Evolutionary conservation across 805 yeast genomes (phyloP).

Genomic region (Ogataea degrootiae): DNA sequence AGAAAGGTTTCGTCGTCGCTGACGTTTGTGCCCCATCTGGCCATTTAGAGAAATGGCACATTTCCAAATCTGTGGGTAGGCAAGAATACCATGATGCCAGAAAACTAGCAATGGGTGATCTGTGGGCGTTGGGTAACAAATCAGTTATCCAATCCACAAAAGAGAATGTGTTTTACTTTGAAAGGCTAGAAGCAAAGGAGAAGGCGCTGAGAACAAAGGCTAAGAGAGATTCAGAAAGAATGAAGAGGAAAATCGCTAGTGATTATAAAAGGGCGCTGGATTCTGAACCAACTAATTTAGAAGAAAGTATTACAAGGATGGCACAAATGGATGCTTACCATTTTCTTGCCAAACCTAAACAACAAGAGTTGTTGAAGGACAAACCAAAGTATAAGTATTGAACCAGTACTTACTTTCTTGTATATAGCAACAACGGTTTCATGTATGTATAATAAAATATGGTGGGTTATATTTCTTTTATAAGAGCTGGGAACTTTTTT

Average conservation of each 20-base stretch:
- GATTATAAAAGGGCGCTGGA: conserved; percentile 24
- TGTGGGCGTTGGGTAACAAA: conserved; percentile 76
- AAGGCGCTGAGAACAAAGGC: conserved; percentile 21
- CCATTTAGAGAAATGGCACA: conserved; percentile 77
- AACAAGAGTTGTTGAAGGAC: conserved; percentile 20
- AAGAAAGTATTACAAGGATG: conserved; percentile 16
- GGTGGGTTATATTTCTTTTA: not conserved
- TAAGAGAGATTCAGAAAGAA: conserved; percentile 21
- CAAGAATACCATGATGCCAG: conserved; percentile 86
- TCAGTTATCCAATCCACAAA: conserved; percentile 36
- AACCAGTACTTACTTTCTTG: not conserved
- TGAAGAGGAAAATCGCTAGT: conserved; percentile 19
- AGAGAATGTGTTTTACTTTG: conserved; percentile 27
- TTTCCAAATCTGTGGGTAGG: conserved; percentile 72
- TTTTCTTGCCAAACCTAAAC: conserved; percentile 24
- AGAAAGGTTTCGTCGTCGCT: conserved; percentile 77
- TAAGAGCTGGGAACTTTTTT: not conserved
- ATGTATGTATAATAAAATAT: not conserved
- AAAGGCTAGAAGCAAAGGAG: conserved; percentile 32
- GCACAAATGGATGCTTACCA: conserved; percentile 26
- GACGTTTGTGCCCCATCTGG: conserved; percentile 80
- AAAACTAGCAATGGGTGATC: conserved; percentile 77
- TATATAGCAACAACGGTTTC: not conserved
- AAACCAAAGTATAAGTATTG: conserved; percentile 15
- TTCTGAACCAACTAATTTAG: conserved; percentile 18